Evolutionary conservation across 371 early-diverging fungal genomes (phyloP), one percentile per base, ranked within the genome.

Genomic region (Mortierella sp.): DNA sequence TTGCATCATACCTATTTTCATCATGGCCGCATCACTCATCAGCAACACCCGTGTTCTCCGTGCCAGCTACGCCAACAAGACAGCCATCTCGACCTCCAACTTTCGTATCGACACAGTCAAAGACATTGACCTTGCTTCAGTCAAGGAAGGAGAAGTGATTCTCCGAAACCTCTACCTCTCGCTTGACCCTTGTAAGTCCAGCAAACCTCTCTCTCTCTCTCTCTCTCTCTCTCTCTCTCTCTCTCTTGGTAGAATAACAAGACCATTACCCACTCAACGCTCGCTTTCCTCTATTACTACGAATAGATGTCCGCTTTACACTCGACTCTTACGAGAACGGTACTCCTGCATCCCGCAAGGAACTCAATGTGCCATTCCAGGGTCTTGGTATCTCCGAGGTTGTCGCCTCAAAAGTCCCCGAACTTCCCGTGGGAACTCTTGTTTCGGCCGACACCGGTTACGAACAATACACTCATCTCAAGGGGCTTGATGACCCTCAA

Each of bases 311-410:
- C 18, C 71, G 71, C 25, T 52, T 75, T 28, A 57, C 68, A 2
- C 56, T 75, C 48, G 66, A 75, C 44, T 66, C 66, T 29, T 55
- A 45, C 1, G 65, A 66, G 14, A 47, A 52, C 14, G 66, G 59
- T 18, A 55, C 26, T 21, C 64, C 75, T 2, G 51, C 57, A 23
- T 23, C 59, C 3, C 51, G 21, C 55, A 62, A 67, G 16, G 26
- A n/a, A 12, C 65, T 75, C 12, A 67, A 70, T 48, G 64, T 50
- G 14, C 60, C 57, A 37, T 66, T 75, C 44, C 56, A 66, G 9
- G 76, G 76, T 43, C 71, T 75, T 21, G 68, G 76, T 21, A 25
- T 75, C 16, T 63, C 71, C 23, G 76, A 75, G 57, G 63, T 75
- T 15, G 61, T 70, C 23, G 76, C 76, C 16, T 75, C 76, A n/a